These are phyloP conservation scores for Rhizoclosmatium globosum DNA, from an alignment of 192 early-diverging fungal genomes.

Conservation along the genomic window DNA sequence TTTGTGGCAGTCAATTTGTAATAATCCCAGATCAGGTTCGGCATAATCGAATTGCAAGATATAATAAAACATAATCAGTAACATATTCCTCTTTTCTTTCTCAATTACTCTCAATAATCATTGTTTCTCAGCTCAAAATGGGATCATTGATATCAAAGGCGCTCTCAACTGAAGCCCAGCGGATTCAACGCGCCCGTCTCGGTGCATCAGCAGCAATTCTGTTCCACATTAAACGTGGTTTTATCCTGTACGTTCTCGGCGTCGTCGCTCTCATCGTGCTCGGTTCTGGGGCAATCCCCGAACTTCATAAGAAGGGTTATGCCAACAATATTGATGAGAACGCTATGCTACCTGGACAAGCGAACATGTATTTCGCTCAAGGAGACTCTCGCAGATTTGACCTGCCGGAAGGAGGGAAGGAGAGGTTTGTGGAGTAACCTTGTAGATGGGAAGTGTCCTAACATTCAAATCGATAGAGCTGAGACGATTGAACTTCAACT, in stretches of 20 bases:
- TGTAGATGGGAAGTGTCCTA: neutral
- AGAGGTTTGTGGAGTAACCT: constrained; percentile 1
- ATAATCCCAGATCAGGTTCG: too few relatives aligned
- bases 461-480: neutral
- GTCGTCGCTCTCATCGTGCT: constrained; percentile 6
- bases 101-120: too few relatives aligned
- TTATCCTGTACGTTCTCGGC: constrained; percentile 1
- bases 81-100: too few relatives aligned
- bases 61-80: too few relatives aligned
- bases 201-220: neutral
- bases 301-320: neutral
- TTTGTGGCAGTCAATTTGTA: too few relatives aligned
- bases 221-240: neutral
- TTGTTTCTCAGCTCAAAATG: neutral
- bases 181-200: constrained; percentile 13
- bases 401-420: constrained; percentile 9
- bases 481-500: constrained; percentile 18
- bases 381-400: constrained; percentile 10
- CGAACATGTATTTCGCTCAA: constrained; percentile 15
- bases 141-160: constrained; percentile 26
- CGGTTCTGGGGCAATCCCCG: neutral
- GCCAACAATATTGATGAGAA: constrained; percentile 54
- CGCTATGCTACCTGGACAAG: constrained; percentile 56
- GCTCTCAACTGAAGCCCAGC: constrained; percentile 22
- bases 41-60: too few relatives aligned